Conservation (phyloP, 73 alveolate genomes). For the Breviolum minutum region DNA sequence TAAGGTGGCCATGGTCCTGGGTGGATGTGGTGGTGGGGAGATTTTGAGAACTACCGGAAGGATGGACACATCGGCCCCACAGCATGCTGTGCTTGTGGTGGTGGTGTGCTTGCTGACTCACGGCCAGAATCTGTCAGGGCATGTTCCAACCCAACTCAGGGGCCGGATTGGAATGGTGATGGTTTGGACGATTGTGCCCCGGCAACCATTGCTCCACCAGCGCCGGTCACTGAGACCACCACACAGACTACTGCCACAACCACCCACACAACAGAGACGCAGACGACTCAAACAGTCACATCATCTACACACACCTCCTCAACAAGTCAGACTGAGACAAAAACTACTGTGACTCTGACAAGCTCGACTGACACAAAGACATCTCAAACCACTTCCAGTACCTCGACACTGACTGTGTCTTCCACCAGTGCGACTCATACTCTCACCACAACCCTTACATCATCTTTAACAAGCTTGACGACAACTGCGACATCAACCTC, state of each 20-base stretch:
- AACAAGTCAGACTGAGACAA: constrained; percentile 10
- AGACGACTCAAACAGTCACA: constrained; percentile 28
- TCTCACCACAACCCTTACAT: neutral
- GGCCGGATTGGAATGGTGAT: constrained; percentile 65
- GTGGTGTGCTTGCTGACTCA: constrained; percentile 18
- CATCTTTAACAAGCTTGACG: neutral
- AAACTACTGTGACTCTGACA: neutral
- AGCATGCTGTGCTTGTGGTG: constrained; percentile 92
- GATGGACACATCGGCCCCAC: constrained; percentile 55
- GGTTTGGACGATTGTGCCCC: constrained; percentile 75
- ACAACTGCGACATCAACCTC: neutral
- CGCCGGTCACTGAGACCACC: constrained; percentile 69
- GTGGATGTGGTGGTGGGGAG: constrained; percentile 89
- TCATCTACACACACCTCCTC: neutral
- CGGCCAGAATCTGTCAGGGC: constrained; percentile 34
- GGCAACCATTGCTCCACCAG: constrained; percentile 41
- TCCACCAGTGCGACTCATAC: constrained; percentile 33
- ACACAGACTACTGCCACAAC: neutral
- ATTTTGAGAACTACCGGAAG: constrained; percentile 40
- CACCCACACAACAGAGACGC: neutral
- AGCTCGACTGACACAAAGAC: constrained; percentile 18
- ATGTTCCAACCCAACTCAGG: constrained; percentile 68
- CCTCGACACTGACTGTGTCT: neutral
- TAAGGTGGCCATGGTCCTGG: constrained; percentile 76
- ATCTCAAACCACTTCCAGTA: constrained; percentile 8